Percentiles rank a stretch among this genome's conserved stretches.
Evolutionary conservation across 2,329 filamentous ascomycete genomes (phyloP).

Genomic region (Cryoendolithus antarcticus): DNA sequence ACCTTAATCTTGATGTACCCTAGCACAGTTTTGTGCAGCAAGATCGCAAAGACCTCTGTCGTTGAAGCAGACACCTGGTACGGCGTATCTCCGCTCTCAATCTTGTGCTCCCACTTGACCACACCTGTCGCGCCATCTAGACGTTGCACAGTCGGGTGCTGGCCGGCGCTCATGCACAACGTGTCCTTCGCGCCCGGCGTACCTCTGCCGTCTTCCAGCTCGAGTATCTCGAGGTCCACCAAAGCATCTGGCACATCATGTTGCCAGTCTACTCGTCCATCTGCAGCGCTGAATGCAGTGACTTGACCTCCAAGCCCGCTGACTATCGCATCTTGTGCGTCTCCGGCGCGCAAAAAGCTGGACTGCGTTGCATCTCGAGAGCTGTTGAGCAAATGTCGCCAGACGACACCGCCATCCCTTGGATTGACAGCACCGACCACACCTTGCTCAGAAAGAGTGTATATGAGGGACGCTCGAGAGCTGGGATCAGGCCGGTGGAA

Average conservation of each 20-base stretch:
- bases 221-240: conserved; percentile 65
- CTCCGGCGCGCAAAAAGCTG: conserved; percentile 53
- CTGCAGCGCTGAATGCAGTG: conserved; percentile 70
- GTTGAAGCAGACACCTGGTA: conserved; percentile 62
- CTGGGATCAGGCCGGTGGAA: conserved; percentile 77
- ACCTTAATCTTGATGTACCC: conserved; percentile 68
- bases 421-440: conserved; percentile 84
- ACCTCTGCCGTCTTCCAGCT: conserved; percentile 44
- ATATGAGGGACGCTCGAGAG: conserved; percentile 79
- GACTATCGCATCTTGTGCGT: conserved; percentile 65
- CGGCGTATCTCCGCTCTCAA: conserved; percentile 51
- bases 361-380: conserved; percentile 14
- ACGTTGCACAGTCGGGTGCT: conserved; percentile 50
- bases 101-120: conserved; percentile 66
- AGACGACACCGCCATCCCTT: conserved; percentile 68
- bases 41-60: conserved; percentile 62
- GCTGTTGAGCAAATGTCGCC: conserved; percentile 64
- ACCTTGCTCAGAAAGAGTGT: conserved; percentile 74
- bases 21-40: conserved; percentile 53
- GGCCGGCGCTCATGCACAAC: conserved; percentile 52
- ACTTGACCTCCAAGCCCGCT: conserved; percentile 60
- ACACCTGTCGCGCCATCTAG: conserved; percentile 61
- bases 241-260: conserved; percentile 45
- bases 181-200: conserved; percentile 49
- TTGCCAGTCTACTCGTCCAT: conserved; percentile 69